These are phyloP conservation scores for Colletotrichum truncatum DNA, from an alignment of 2,329 filamentous ascomycete genomes.

Conservation along the genomic window DNA sequence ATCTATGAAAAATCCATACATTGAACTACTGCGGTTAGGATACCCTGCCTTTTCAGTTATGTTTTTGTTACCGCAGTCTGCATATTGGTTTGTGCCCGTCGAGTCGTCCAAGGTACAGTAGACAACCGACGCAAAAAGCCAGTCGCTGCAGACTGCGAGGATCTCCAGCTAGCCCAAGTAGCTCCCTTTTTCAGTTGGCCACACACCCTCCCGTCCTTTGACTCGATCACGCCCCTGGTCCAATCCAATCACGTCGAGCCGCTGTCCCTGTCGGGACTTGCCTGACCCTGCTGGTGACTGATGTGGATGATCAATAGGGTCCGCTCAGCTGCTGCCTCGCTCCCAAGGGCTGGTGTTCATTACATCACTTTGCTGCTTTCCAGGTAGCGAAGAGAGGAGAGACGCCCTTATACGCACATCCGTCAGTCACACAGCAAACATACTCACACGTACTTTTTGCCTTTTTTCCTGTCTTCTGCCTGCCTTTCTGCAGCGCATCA, in stretches of 20 bases:
- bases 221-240: background rate
- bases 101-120: conserved; percentile 9
- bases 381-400: background rate
- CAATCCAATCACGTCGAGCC: conserved; percentile 15
- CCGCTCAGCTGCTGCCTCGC: conserved; percentile 18
- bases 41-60: background rate
- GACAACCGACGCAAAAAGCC: background rate
- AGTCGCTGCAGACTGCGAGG: conserved; percentile 19
- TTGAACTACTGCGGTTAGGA: no score
- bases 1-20: no score
- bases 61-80: background rate
- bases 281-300: background rate
- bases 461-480: background rate
- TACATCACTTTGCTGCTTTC: conserved; percentile 19
- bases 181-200: conserved; percentile 7
- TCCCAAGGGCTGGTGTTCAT: background rate
- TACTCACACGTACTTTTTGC: background rate
- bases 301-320: background rate
- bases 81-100: background rate
- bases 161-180: conserved; percentile 24
- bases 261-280: conserved; percentile 2
- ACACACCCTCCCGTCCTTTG: conserved; percentile 1
- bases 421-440: background rate
- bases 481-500: background rate
- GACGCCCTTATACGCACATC: background rate